These are phyloP conservation scores for Leishmania tropica DNA, from an alignment of 208 protist species.

Conservation along the genomic window DNA sequence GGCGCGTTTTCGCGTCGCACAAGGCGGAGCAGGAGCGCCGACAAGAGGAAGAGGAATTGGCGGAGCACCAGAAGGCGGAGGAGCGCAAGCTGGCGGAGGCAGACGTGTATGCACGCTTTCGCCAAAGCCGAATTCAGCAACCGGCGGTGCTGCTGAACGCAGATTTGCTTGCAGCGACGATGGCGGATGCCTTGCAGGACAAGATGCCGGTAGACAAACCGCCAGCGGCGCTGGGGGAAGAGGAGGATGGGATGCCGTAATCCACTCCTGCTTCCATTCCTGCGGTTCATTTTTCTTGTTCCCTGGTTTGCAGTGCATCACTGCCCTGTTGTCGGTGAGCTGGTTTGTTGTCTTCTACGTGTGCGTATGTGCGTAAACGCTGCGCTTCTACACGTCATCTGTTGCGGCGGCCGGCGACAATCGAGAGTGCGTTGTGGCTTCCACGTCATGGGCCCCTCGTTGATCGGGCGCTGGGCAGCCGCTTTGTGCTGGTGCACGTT, in stretches of 20 bases:
- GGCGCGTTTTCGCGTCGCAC: conserved; percentile 42
- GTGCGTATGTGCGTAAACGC: neutral
- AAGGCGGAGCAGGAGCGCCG: conserved; percentile 42
- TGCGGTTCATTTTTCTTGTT: neutral
- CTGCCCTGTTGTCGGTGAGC: neutral
- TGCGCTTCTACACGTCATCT: neutral
- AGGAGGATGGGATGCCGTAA: neutral
- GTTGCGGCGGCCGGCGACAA: neutral
- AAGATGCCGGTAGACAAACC: conserved; percentile 1
- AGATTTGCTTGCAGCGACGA: conserved; percentile 25
- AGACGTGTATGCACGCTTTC: conserved; percentile 52
- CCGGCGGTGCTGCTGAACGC: conserved; percentile 24
- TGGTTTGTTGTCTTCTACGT: neutral
- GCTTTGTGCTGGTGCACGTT: neutral
- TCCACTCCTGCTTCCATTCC: neutral
- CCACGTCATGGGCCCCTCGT: neutral
- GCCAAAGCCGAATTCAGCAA: conserved; percentile 17
- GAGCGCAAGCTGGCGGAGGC: conserved; percentile 39
- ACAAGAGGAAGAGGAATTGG: conserved; percentile 38
- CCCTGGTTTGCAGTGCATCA: neutral
- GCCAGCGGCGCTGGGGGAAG: conserved; percentile 5
- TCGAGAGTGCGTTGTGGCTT: neutral
- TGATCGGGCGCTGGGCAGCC: neutral
- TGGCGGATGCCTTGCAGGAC: conserved; percentile 22
- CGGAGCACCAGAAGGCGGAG: conserved; percentile 35